phyloP scores from a whole-genome alignment of 2,329 filamentous ascomycete genomes.

The Verticillium klebahnii region DNA sequence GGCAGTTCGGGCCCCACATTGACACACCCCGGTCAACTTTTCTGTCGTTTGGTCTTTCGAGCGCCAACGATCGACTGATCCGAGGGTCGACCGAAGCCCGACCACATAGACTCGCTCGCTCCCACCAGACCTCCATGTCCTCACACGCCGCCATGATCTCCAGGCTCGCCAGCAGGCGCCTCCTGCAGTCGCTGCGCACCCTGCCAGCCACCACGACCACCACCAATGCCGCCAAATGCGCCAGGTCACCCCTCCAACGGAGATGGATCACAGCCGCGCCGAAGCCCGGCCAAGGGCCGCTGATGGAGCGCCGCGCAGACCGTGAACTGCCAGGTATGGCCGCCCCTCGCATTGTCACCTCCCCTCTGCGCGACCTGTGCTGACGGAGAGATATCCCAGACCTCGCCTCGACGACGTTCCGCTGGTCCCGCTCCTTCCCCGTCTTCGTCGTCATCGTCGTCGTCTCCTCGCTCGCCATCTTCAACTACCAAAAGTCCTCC shows the following conservation, averaged over 20 bases:
- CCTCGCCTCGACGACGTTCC: slow-evolving; percentile 40
- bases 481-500: slow-evolving; percentile 98
- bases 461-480: slow-evolving; percentile 75
- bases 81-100: background rate
- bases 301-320: slow-evolving; percentile 62
- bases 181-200: background rate
- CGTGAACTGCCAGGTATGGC: slow-evolving; percentile 60
- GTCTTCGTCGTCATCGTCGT: slow-evolving; percentile 72
- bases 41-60: background rate
- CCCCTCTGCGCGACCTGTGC: background rate
- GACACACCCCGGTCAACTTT: background rate
- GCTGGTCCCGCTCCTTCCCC: slow-evolving; percentile 71
- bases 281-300: slow-evolving; percentile 54
- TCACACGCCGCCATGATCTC: slow-evolving; percentile 1
- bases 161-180: background rate
- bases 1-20: background rate
- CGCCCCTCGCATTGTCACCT: too few species aligned
- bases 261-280: slow-evolving; percentile 51
- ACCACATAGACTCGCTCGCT: background rate
- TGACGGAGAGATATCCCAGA: slow-evolving; percentile 20
- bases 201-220: background rate
- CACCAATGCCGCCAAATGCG: background rate
- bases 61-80: background rate
- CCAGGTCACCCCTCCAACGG: slow-evolving; percentile 26
- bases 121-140: background rate